Base-by-base conservation (phyloP, 805 yeast species). In the Lachancea sp. region DNA sequence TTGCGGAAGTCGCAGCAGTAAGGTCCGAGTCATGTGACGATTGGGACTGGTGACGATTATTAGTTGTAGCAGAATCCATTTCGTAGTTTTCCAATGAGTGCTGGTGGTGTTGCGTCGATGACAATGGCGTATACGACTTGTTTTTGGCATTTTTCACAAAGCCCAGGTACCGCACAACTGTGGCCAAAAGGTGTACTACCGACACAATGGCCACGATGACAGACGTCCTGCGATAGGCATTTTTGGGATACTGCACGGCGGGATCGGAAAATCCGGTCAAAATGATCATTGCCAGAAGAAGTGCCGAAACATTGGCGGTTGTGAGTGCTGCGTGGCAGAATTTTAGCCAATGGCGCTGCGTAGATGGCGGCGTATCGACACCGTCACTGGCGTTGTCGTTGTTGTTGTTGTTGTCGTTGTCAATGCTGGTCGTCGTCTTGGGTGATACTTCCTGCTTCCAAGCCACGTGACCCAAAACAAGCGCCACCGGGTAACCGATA, bases 171-270 rank as follows among this genome's bases (percentile, higher is more conserved):
- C 70, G 65, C 29, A 83, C 56, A 6, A 81, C 52, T 0, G 88
- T 81, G 15, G 78, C 58, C 11, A 69, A 49, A 57, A 74, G 77
- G 52, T 86, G 95, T 2, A 69, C 63, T 1, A 73, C 46, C 1
- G 80, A 63, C 10, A 79, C 62, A 41, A 81, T 59, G 10, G 82
- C 63, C 47, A 88, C 64, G 10, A 85, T 74, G 58, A 75, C 68
- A 19, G 84, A 74, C 78, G 85, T 79, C 55, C 73, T 75, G 12
- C 77, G 66, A 63, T 89, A 89, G 0, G 84, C 82, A 59, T 86
- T 86, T 34, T 74, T 71, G 1, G 95, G 95, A 60, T 87, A 91
- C 55, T 85, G 83, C 19, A 80, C 19, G 11, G 35, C 81, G 15
- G 82, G 69, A 3, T 69, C 61, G 34, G 78, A 74, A 57, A 81